Conservation (phyloP, 192 early-diverging fungal genomes). For the Podochytrium sp. region DNA sequence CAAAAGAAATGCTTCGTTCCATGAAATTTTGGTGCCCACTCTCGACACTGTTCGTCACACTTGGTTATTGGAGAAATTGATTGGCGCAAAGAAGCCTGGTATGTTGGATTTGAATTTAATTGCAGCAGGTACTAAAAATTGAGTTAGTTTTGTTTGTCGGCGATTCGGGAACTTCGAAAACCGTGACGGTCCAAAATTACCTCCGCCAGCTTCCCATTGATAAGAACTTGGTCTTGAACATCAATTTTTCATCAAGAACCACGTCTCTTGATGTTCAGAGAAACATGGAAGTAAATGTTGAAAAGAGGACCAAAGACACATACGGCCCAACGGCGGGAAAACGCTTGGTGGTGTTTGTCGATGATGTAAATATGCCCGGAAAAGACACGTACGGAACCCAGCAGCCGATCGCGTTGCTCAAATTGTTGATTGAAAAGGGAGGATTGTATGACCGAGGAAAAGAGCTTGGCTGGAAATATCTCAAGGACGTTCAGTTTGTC, state of each 20-base stretch:
- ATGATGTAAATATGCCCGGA: slow-evolving; percentile 67
- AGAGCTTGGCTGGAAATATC: slow-evolving; percentile 65
- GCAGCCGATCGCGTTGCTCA: slow-evolving; percentile 64
- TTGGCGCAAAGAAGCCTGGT: slow-evolving; percentile 54
- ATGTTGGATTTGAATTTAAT: background rate
- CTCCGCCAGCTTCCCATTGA: slow-evolving; percentile 52
- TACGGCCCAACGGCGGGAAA: slow-evolving; percentile 61
- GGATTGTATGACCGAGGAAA: slow-evolving; percentile 64
- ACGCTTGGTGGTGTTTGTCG: slow-evolving; percentile 58
- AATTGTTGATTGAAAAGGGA: slow-evolving; percentile 62
- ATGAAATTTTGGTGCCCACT: slow-evolving; percentile 65
- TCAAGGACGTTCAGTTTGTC: slow-evolving; percentile 65
- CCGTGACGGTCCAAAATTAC: slow-evolving; percentile 62
- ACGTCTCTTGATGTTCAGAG: slow-evolving; percentile 63
- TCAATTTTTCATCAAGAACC: slow-evolving; percentile 63
- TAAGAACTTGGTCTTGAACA: slow-evolving; percentile 59
- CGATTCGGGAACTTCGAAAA: slow-evolving; percentile 64
- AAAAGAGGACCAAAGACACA: slow-evolving; percentile 67
- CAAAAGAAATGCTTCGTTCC: slow-evolving; percentile 46
- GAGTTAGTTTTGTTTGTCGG: slow-evolving; percentile 60
- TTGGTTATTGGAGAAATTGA: slow-evolving; percentile 58
- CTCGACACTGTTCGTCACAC: slow-evolving; percentile 64
- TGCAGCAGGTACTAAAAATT: background rate
- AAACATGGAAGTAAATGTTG: slow-evolving; percentile 65
- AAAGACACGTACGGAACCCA: slow-evolving; percentile 69